These are phyloP conservation scores for Chrysanthemum makinoi DNA, from an alignment of 129 eudicot species.

Conservation along the genomic window DNA sequence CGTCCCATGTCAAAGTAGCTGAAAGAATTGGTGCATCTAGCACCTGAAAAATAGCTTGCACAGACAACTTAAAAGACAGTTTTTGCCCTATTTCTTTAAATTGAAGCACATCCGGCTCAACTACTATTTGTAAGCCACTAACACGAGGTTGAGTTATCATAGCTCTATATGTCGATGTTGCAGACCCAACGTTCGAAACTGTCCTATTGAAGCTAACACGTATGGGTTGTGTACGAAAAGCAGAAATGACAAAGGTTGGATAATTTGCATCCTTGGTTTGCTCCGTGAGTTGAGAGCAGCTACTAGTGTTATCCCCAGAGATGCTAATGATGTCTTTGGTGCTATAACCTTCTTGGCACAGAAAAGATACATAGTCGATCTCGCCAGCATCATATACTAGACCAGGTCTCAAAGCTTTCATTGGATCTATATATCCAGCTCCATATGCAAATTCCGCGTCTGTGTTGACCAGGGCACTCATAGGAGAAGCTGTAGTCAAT, in stretches of 20 bases:
- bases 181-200: constrained; percentile 26
- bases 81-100: constrained; percentile 21
- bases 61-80: constrained; percentile 12
- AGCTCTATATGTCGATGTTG: constrained; percentile 16
- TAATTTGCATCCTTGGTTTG: constrained; percentile 20
- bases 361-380: constrained; percentile 16
- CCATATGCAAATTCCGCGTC: constrained; percentile 40
- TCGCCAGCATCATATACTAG: constrained; percentile 30
- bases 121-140: background rate
- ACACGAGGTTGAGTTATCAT: background rate
- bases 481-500: constrained; percentile 19
- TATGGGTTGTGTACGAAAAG: background rate
- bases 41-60: background rate
- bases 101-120: constrained; percentile 21
- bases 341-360: constrained; percentile 22
- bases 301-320: constrained; percentile 20
- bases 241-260: constrained; percentile 26
- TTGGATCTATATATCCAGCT: constrained; percentile 23
- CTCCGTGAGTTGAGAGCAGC: constrained; percentile 5
- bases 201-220: constrained; percentile 1
- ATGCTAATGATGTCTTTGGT: background rate
- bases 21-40: constrained; percentile 19
- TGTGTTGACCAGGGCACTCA: constrained; percentile 12
- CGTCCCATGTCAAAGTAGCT: constrained; percentile 24
- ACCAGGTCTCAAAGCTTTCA: constrained; percentile 27